A percentile compares a stretch with the other conserved stretches of the same genome.
Conservation (phyloP, 2,329 filamentous ascomycete species). For the Hypoxylon sp. region DNA sequence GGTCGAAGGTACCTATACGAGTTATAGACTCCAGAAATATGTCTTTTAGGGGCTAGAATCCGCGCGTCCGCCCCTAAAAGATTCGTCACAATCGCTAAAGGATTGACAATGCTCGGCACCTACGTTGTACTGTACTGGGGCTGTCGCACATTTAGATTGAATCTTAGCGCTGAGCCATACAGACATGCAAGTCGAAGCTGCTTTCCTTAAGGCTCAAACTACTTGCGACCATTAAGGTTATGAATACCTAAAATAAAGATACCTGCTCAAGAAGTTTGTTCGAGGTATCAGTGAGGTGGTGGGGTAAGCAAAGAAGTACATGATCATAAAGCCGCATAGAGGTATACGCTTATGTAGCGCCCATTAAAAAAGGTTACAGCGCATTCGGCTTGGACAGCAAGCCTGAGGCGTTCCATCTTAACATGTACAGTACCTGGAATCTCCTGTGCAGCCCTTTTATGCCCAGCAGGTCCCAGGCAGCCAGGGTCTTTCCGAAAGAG, state of each 20-base stretch:
- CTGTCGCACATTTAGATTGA: conserved; percentile 43
- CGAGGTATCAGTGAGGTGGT: conserved; percentile 5
- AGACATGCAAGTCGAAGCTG: conserved; percentile 35
- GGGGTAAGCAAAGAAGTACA: conserved; percentile 15
- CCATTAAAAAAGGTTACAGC: conserved; percentile 35
- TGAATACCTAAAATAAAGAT: conserved; percentile 21
- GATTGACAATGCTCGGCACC: conserved; percentile 3
- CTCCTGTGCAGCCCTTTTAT: conserved; percentile 37
- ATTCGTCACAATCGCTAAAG: conserved; percentile 24
- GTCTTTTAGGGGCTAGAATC: conserved; percentile 29
- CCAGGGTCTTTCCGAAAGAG: conserved; percentile 47
- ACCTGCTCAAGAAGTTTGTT: conserved; percentile 1
- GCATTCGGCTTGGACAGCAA: conserved; percentile 13
- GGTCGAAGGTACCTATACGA: conserved; percentile 24
- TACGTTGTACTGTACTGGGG: conserved; percentile 22
- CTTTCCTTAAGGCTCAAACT: conserved; percentile 30
- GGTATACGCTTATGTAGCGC: conserved; percentile 6
- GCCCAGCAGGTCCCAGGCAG: conserved; percentile 1
- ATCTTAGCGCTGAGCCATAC: conserved; percentile 40
- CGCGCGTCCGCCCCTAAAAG: conserved; percentile 27
- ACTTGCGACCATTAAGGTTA: conserved; percentile 32
- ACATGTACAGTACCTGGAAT: conserved; percentile 17
- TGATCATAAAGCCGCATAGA: conserved; percentile 5
- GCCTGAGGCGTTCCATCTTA: conserved; percentile 1
- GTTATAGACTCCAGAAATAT: conserved; percentile 23